Evolutionary conservation across 441 rosid genomes (phyloP), one percentile per base, ranked within the genome.

Genomic region (Syzygium malaccense): DNA sequence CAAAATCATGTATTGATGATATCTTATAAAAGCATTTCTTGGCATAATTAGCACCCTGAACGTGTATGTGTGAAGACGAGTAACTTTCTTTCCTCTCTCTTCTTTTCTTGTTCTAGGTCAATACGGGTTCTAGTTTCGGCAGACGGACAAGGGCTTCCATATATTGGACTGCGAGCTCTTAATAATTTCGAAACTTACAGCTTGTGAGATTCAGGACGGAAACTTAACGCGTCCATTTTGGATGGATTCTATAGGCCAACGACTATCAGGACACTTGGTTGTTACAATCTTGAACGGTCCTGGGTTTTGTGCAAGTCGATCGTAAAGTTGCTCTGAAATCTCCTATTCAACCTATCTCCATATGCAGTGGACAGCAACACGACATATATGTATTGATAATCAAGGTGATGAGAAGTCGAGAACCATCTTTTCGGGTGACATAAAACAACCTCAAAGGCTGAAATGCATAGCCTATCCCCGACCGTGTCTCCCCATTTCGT

Each of bases 81-180:
- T 20, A 9, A 56, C 60, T 56, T 9, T 23, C 60, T 8, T 56
- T 33, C 37, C 60, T 45, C 49, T 56, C 60, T 23, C 25, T 20
- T 23, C 58, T 56, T 33, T 56, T 56, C 8, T 56, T 23, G 60
- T 23, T 56, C 14, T 12, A 12, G 60, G 28, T 56, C 8, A 26
- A 56, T 23, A 26, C 60, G 10, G 28, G 28, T 56, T 60, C 66
- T 20, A 56, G 28, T 56, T 56, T 56, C 23, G 0, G 28, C 60
- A 8, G 8, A 26, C 1, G n/a, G 64, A 58, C 92, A 26, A 68
- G 56, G 30, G 13, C 85, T 18, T 92, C 89, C 87, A 87, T 86
- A 75, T 89, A 4, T 55, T 89, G 91, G 91, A 92, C 92, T 8
- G 91, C 91, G 85, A 90, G 86, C 88, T 89, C 30, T 51, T 26